phyloP scores from a whole-genome alignment of 2,329 filamentous ascomycete species.

The Colletotrichum kahawae region DNA sequence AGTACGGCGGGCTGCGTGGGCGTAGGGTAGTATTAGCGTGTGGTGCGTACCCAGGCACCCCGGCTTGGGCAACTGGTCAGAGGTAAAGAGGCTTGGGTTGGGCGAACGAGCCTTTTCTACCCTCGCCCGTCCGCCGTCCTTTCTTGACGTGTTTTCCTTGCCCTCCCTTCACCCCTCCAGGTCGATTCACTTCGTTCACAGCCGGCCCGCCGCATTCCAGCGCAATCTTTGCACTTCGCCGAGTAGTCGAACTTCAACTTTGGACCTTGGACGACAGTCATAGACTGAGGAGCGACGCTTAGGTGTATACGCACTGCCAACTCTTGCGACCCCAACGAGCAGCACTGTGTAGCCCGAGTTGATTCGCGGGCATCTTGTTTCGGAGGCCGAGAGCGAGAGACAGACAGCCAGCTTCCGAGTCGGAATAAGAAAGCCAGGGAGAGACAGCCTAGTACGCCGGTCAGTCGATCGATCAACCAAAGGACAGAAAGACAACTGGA shows the following conservation, averaged over 20 bases:
- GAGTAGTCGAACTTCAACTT: slow-evolving; percentile 5
- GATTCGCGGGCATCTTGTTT: slow-evolving; percentile 14
- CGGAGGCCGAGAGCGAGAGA: slow-evolving; percentile 11
- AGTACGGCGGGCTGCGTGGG: not conserved
- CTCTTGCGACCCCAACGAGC: not conserved
- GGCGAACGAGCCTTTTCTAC: slow-evolving; percentile 22
- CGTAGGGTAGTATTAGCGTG: slow-evolving; percentile 11
- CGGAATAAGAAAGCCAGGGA: slow-evolving; percentile 19
- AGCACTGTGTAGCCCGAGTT: slow-evolving; percentile 15
- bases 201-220: slow-evolving; percentile 11
- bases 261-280: slow-evolving; percentile 17
- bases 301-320: not conserved
- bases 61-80: not conserved
- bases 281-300: slow-evolving; percentile 6
- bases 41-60: slow-evolving; percentile 7
- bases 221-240: slow-evolving; percentile 16
- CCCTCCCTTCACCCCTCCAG: slow-evolving; percentile 14
- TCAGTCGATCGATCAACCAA: not conserved
- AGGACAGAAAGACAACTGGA: not conserved
- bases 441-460: slow-evolving; percentile 3
- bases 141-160: not conserved
- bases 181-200: not conserved
- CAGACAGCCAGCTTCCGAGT: slow-evolving; percentile 7
- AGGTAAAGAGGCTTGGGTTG: slow-evolving; percentile 7
- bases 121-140: slow-evolving; percentile 15